Percentiles rank a stretch among this genome's conserved stretches.
Conservation (phyloP, 306 rosid genomes). For the Castanospermum australe region DNA sequence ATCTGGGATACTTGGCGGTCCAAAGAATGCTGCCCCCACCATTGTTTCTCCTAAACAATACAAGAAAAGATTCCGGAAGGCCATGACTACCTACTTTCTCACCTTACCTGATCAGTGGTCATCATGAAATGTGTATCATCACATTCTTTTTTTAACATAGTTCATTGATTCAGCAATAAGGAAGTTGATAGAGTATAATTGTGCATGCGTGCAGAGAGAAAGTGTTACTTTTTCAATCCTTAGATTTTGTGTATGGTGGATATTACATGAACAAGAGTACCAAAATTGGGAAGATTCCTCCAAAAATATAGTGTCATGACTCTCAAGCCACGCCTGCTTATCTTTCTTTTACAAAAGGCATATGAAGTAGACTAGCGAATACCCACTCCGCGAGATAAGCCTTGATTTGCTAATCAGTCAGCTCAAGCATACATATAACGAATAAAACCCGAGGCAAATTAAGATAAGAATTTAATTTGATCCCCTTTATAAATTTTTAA, state of each 20-base stretch:
- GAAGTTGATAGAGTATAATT: conserved; percentile 24
- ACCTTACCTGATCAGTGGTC: conserved; percentile 91
- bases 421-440: background rate
- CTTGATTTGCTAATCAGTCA: background rate
- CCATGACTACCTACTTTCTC: conserved; percentile 93
- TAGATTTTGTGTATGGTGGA: background rate
- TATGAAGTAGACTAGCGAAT: no score
- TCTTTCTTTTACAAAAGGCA: background rate
- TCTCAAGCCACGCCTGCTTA: background rate
- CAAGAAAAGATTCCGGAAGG: conserved; percentile 96
- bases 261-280: background rate
- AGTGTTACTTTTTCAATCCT: background rate
- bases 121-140: conserved; percentile 25
- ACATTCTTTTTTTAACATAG: conserved; percentile 38
- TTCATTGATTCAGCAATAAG: conserved; percentile 38
- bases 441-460: background rate
- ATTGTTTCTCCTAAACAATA: conserved; percentile 88
- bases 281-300: background rate
- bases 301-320: background rate
- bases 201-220: conserved; percentile 36
- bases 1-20: conserved; percentile 93
- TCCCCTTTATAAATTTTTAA: no score
- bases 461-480: no score
- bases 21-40: conserved; percentile 83
- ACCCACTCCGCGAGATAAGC: no score